These are phyloP conservation scores for Hyaloperonospora brassicae DNA, from an alignment of 352 stramenopile species.

Conservation along the genomic window DNA sequence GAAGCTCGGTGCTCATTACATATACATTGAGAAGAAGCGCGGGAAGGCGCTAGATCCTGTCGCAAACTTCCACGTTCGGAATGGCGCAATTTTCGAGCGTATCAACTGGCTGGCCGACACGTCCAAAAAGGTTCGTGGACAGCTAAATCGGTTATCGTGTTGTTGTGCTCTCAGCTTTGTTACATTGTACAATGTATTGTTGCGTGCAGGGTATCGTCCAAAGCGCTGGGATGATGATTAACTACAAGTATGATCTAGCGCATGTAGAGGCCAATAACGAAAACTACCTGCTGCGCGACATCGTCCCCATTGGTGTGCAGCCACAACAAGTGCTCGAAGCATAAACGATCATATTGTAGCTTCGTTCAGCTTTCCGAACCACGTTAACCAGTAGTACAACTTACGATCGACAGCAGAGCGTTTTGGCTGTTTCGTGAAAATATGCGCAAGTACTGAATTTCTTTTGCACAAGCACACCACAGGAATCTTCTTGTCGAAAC, in stretches of 20 bases:
- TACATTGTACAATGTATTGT: constrained; percentile 2
- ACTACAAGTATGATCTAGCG: constrained; percentile 81
- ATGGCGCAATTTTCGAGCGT: constrained; percentile 78
- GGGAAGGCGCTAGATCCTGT: constrained; percentile 75
- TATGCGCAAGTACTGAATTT: too few relatives aligned
- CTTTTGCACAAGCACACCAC: too few relatives aligned
- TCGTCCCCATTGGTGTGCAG: constrained; percentile 65
- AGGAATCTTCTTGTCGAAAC: too few relatives aligned
- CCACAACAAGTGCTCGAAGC: constrained; percentile 41
- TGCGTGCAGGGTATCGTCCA: constrained; percentile 46
- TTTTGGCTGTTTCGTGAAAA: too few relatives aligned
- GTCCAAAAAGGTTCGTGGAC: constrained; percentile 52
- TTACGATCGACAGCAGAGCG: too few relatives aligned
- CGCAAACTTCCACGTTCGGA: constrained; percentile 81
- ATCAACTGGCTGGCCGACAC: constrained; percentile 79
- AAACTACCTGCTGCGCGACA: constrained; percentile 72
- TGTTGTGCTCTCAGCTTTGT: too few relatives aligned
- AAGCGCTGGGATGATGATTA: constrained; percentile 79
- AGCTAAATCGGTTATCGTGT: too few relatives aligned
- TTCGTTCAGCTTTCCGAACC: too few relatives aligned
- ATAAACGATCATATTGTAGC: too few relatives aligned
- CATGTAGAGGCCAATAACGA: constrained; percentile 77
- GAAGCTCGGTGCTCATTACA: constrained; percentile 55
- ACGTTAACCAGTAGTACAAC: too few relatives aligned
- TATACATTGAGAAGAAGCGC: constrained; percentile 78